Percentiles rank a stretch among this genome's conserved stretches.
Evolutionary conservation across 306 rosid species (phyloP).

Genomic region (Malus orientalis): DNA sequence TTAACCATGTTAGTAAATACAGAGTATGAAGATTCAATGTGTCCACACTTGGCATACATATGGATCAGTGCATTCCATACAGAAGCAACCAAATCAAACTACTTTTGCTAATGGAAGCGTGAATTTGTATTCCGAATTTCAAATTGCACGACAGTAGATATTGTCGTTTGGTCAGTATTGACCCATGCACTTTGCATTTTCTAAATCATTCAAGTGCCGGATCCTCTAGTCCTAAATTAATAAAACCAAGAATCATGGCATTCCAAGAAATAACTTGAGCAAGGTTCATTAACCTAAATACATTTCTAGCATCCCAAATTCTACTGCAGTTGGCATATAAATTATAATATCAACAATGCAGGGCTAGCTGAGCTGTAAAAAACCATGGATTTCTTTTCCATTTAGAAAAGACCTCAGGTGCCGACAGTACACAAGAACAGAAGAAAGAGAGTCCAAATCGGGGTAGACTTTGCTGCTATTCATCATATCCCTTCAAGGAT

Average conservation of each 20-base stretch:
- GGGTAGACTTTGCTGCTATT: slow-evolving; percentile 18
- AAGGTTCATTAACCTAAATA: slow-evolving; percentile 32
- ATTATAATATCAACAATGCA: slow-evolving; percentile 29
- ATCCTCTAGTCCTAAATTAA: slow-evolving; percentile 25
- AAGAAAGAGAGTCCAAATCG: slow-evolving; percentile 42
- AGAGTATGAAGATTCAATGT: slow-evolving; percentile 27
- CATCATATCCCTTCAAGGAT: slow-evolving; percentile 34
- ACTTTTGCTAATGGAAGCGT: slow-evolving; percentile 21
- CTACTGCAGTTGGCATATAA: slow-evolving; percentile 22
- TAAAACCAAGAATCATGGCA: slow-evolving; percentile 37
- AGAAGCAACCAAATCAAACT: slow-evolving; percentile 2
- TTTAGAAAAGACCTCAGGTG: slow-evolving; percentile 17
- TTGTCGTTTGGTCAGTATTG: slow-evolving; percentile 24
- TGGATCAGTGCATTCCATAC: slow-evolving; percentile 39
- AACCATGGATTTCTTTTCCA: slow-evolving; percentile 41
- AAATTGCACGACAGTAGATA: slow-evolving; percentile 37
- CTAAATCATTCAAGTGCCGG: slow-evolving; percentile 22
- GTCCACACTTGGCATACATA: slow-evolving; percentile 37
- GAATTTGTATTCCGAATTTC: slow-evolving; percentile 38
- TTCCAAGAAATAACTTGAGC: slow-evolving; percentile 45
- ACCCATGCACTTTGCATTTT: slow-evolving; percentile 32
- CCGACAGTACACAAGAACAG: slow-evolving; percentile 34
- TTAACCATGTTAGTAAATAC: slow-evolving; percentile 33
- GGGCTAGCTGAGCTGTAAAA: slow-evolving; percentile 45
- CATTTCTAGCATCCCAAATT: slow-evolving; percentile 18